Evolutionary conservation across 306 rosid genomes (phyloP), one percentile per base, ranked within the genome.

Genomic region (Sicyos edulis): DNA sequence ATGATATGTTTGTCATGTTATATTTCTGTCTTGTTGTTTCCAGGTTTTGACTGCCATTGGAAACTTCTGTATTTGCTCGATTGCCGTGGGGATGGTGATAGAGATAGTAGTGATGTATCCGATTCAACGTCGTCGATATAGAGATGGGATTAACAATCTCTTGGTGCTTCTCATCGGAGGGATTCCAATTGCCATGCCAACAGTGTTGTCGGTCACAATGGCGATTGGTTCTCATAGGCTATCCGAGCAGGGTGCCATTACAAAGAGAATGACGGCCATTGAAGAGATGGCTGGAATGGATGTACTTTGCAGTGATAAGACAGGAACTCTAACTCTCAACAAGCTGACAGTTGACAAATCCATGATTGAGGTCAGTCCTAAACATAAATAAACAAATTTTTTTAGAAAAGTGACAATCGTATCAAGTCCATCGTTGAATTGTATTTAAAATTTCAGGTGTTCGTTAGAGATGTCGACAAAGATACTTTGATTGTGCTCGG

Each of bases 211-310:
- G 0, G 97, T 92, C 16, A 92, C 96, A n/a, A 92, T 92, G 97
- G 97, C 96, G 54, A 92, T 92, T 78, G 97, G 96, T 65, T 92
- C 97, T 26, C 97, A 89, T 75, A 80, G 89, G 32, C 76, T 92
- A 16, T 89, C 97, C 0, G 77, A 88, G 53, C 95, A 92, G 78
- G 97, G 97, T 51, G 97, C 97, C 32, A 92, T 92, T 79, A 92
- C 97, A 14, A 92, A 92, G 88, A 87, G 97, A 69, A 92, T 92
- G 97, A 92, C 97, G 9, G 96, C 97, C 78, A 92, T 92, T 66
- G 97, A 92, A 79, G 97, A 92, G 20, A 76, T 92, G 96, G 97
- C 97, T 24, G 96, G 97, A 2, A 92, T 92, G 97, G 97, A 92
- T 80, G 97, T 92, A 40, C 74, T 92, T 9, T 92, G 97, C 19